phyloP scores from a whole-genome alignment of 352 stramenopile species.

The Phytophthora uliginosa region DNA sequence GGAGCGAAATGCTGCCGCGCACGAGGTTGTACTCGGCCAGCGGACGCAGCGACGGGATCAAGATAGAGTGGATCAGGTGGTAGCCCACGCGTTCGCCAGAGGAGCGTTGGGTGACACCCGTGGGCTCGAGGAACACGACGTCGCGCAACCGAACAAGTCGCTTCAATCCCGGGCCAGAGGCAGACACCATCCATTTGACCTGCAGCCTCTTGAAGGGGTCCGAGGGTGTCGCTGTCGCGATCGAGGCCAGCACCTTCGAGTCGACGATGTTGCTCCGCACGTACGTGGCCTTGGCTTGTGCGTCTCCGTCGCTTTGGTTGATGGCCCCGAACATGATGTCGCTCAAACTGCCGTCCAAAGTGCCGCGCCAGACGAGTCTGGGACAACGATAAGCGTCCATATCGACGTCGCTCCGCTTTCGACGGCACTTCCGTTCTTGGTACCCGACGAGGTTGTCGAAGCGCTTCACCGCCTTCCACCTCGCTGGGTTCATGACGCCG shows the following conservation, averaged over 20 bases:
- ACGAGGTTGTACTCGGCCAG: conserved; percentile 21
- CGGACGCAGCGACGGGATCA: background rate
- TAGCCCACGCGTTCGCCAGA: conserved; percentile 27
- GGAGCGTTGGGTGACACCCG: conserved; percentile 5
- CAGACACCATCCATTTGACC: conserved; percentile 23
- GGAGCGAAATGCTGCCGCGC: conserved; percentile 34
- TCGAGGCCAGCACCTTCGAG: conserved; percentile 20
- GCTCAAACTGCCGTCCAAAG: conserved; percentile 20
- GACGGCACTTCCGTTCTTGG: conserved; percentile 12
- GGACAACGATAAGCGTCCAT: background rate
- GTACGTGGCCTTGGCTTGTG: conserved; percentile 35
- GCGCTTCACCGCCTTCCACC: conserved; percentile 39
- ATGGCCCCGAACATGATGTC: conserved; percentile 41
- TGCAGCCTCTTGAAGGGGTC: conserved; percentile 19
- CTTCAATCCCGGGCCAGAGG: background rate
- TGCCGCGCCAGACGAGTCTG: conserved; percentile 11
- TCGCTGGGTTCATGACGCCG: conserved; percentile 28
- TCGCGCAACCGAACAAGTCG: conserved; percentile 17
- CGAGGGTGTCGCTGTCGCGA: conserved; percentile 7
- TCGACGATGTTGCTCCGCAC: conserved; percentile 30
- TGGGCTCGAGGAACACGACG: conserved; percentile 31
- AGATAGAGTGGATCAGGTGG: conserved; percentile 29
- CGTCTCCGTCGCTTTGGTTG: conserved; percentile 26
- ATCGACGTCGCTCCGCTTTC: background rate
- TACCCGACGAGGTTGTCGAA: conserved; percentile 42